Base-by-base conservation (phyloP, 805 yeast species). In the Saturnispora quitensis region DNA sequence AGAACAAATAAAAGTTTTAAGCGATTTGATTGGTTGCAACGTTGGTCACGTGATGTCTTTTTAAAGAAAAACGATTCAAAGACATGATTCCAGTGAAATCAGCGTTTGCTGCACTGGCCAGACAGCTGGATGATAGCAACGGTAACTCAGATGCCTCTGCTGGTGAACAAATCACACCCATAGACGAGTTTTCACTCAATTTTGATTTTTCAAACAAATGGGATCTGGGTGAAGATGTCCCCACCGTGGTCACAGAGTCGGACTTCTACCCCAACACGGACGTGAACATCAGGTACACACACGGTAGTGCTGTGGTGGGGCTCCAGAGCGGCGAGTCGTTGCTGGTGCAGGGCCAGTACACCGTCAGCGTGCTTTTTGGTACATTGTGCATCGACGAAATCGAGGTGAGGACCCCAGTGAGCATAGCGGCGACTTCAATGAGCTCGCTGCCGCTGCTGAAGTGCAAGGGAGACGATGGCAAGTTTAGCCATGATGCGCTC, bases 291-390 rank as follows among this genome's bases (percentile, higher is more conserved):
- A 22, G n/a, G 3, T 49, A 49, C 31, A 6, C n/a, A 7, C 13
- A n/a, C 9, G 20, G 18, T 7, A 15, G 31, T 18, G 33, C 27
- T 9, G 61, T 66, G 4, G 46, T 78, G 42, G 82, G 78, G 0
- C 66, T 80, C 34, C 22, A n/a, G 15, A 25, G 20, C 22, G 47
- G 22, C n/a, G 72, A 70, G 50, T 55, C 62, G 2, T 53, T 80
- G 3, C 56, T 77, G 40, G 50, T 80, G 1, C 65, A 68, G 50
- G 85, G 86, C 0, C 79, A 73, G 53, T 78, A 70, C 55, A 58
- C 45, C 4, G 47, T 80, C 24, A 60, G 60, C 3, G 64, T 80
- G 0, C 73, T 71, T 53, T 61, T 75, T 48, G 86, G 86, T 17
- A 73, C 76, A 0, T 60, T 77, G 0, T 55, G 63, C 3, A 53